phyloP scores from a whole-genome alignment of 495 filamentous ascomycete species.

The Hapsidospora chrysogenum region DNA sequence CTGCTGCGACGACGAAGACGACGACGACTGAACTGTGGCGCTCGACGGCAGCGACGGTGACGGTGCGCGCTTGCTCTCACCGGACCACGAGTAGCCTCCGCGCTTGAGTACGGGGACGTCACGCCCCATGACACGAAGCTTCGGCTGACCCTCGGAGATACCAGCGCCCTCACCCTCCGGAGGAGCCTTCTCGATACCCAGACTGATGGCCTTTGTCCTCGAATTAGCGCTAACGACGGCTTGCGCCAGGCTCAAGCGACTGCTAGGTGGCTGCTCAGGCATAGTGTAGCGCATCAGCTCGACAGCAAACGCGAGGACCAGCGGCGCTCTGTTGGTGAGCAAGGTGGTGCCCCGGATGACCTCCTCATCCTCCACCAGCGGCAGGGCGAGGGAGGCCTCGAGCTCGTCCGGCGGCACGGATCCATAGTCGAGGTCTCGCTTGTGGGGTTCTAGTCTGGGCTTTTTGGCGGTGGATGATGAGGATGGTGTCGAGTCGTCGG shows the following conservation, averaged over 20 bases:
- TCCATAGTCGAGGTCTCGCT: conserved; percentile 14
- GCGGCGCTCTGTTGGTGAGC: conserved; percentile 61
- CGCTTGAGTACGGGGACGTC: conserved; percentile 58
- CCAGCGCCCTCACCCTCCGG: conserved; percentile 44
- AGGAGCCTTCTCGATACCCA: conserved; percentile 51
- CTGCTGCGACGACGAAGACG: conserved; percentile 3
- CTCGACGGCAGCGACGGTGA: conserved; percentile 3
- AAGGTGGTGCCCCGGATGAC: conserved; percentile 39
- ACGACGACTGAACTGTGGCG: conserved; percentile 4
- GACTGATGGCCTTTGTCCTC: conserved; percentile 51
- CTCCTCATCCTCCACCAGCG: conserved; percentile 38
- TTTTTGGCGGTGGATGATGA: conserved; percentile 3
- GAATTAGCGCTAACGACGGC: conserved; percentile 66
- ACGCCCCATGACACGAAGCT: conserved; percentile 50
- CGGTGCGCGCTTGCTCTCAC: conserved; percentile 7
- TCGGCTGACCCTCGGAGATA: conserved; percentile 44
- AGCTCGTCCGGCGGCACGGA: conserved; percentile 40
- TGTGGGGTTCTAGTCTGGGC: conserved; percentile 23
- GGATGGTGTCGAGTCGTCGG: conserved; percentile 6
- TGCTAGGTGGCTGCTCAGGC: conserved; percentile 70
- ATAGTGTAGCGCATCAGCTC: conserved; percentile 59
- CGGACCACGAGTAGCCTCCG: conserved; percentile 53
- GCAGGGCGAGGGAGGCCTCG: conserved; percentile 50
- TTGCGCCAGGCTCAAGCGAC: conserved; percentile 60
- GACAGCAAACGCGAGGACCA: conserved; percentile 68